Evolutionary conservation across 1,139 yeast species (phyloP).

Genomic region (Pichia sp.): DNA sequence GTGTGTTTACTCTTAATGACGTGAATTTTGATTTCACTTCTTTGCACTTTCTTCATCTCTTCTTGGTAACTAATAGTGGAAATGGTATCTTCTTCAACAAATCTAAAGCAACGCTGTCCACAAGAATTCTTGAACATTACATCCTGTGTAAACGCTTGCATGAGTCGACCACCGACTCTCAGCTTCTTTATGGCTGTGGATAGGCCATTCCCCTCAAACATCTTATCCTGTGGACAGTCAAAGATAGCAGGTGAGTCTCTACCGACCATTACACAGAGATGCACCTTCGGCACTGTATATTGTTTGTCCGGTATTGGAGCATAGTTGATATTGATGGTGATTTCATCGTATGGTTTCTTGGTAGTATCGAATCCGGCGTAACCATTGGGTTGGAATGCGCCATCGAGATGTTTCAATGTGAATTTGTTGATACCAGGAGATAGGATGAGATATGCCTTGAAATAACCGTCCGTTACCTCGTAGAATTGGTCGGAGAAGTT

Average conservation of each 20-base stretch:
- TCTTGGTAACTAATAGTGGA: conserved; percentile 47
- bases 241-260: conserved; percentile 65
- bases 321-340: conserved; percentile 35
- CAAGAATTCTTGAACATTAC: conserved; percentile 79
- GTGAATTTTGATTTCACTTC: conserved; percentile 71
- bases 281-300: conserved; percentile 60
- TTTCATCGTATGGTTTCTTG: conserved; percentile 30
- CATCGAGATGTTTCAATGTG: conserved; percentile 23
- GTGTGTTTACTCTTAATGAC: conserved; percentile 61
- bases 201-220: conserved; percentile 58
- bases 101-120: conserved; percentile 73
- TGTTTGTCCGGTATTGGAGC: conserved; percentile 43
- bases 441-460: conserved; percentile 65
- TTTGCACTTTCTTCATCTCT: conserved; percentile 27
- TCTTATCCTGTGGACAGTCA: conserved; percentile 63
- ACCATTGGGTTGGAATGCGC: conserved; percentile 20
- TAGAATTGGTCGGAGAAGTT: conserved; percentile 65
- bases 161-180: conserved; percentile 78
- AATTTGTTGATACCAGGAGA: conserved; percentile 51
- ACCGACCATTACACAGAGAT: conserved; percentile 71
- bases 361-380: conserved; percentile 24
- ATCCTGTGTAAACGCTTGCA: conserved; percentile 92
- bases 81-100: conserved; percentile 56
- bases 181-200: conserved; percentile 71
- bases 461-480: conserved; percentile 63